Percentiles rank a stretch among this genome's conserved stretches.
Evolutionary conservation across 257 asterid genomes (phyloP).

Genomic region (Solanum boliviense): DNA sequence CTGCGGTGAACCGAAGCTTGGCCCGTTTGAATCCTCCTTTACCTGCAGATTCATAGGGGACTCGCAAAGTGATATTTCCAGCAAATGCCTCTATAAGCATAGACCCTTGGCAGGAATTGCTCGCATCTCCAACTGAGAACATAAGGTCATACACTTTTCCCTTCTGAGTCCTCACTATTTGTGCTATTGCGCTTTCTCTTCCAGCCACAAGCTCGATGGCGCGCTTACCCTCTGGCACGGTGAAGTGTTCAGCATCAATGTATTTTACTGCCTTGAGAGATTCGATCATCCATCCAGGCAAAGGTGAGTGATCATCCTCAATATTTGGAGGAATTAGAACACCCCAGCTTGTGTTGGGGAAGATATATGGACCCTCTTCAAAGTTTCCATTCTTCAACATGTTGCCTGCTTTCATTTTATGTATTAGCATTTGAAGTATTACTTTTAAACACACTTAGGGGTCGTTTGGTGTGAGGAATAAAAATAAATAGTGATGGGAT

Average conservation of each 20-base stretch:
- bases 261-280: slow-evolving; percentile 80
- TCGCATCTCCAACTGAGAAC: slow-evolving; percentile 62
- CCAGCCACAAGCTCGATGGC: slow-evolving; percentile 74
- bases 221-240: slow-evolving; percentile 52
- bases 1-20: slow-evolving; percentile 42
- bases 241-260: slow-evolving; percentile 55
- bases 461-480: too few relatives aligned
- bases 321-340: slow-evolving; percentile 70
- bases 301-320: slow-evolving; percentile 69
- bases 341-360: slow-evolving; percentile 52
- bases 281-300: slow-evolving; percentile 79
- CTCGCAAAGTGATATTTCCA: slow-evolving; percentile 25
- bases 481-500: too few relatives aligned
- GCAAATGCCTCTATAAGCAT: slow-evolving; percentile 66
- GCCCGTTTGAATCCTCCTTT: slow-evolving; percentile 50
- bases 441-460: neutral
- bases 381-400: slow-evolving; percentile 75
- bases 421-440: neutral
- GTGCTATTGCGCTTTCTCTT: slow-evolving; percentile 59
- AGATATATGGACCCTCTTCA: slow-evolving; percentile 79
- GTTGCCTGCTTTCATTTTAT: slow-evolving; percentile 33
- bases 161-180: slow-evolving; percentile 26
- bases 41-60: slow-evolving; percentile 49
- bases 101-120: slow-evolving; percentile 52
- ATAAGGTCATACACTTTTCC: slow-evolving; percentile 33